Percentiles rank a stretch among this genome's conserved stretches.
phyloP scores from a whole-genome alignment of 1,139 yeast species.

The Zygosaccharomyces pseudobailii region DNA sequence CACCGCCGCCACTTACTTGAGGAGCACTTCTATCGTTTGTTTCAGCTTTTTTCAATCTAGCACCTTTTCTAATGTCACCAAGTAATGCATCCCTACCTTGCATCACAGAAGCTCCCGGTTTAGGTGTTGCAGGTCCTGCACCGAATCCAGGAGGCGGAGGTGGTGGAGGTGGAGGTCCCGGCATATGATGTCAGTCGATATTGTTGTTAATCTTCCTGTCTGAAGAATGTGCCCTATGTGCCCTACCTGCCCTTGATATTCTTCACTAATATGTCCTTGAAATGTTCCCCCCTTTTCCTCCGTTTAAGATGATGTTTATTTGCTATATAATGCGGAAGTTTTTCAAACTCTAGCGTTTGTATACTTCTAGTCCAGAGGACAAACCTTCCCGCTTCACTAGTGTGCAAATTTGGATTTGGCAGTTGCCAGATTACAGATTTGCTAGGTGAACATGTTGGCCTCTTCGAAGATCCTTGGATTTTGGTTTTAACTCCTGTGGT shows the following conservation, averaged over 20 bases:
- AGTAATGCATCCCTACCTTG: slow-evolving; percentile 72
- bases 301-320: background rate
- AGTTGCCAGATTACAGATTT: background rate
- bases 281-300: background rate
- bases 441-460: slow-evolving; percentile 36
- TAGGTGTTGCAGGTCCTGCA: slow-evolving; percentile 15
- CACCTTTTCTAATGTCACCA: slow-evolving; percentile 83
- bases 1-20: slow-evolving; percentile 36
- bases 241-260: background rate
- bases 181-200: slow-evolving; percentile 13
- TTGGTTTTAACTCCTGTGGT: slow-evolving; percentile 42
- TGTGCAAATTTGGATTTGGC: background rate
- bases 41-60: slow-evolving; percentile 64
- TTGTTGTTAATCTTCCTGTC: background rate
- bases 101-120: slow-evolving; percentile 25
- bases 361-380: too few species aligned
- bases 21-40: slow-evolving; percentile 70
- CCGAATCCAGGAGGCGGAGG: slow-evolving; percentile 25
- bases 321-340: background rate
- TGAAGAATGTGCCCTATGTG: too few species aligned
- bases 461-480: slow-evolving; percentile 67
- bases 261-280: background rate
- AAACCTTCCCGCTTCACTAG: background rate
- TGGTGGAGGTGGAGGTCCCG: slow-evolving; percentile 36
- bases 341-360: too few species aligned